These are phyloP conservation scores for Ogataea nitratoaversa DNA, from an alignment of 805 yeast genomes.

Conservation along the genomic window DNA sequence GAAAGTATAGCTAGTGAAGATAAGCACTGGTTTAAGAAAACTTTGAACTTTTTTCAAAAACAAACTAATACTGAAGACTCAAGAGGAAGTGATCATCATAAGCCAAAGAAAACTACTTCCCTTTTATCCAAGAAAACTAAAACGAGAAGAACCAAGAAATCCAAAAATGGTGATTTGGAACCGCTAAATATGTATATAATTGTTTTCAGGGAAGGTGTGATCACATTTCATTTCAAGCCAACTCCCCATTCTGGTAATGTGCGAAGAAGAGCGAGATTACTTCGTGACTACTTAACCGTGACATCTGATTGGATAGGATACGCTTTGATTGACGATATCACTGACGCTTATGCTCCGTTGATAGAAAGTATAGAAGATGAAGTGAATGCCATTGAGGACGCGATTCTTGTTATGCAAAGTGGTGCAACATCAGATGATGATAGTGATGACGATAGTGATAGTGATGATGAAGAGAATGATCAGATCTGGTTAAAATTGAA, in stretches of 20 bases:
- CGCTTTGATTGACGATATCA: constrained; percentile 93
- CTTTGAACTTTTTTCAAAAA: constrained; percentile 6
- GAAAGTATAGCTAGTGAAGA: constrained; percentile 15
- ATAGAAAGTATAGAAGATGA: constrained; percentile 92
- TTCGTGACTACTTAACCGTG: constrained; percentile 83
- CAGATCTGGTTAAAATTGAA: constrained; percentile 28
- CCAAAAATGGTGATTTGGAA: constrained; percentile 55
- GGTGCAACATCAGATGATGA: constrained; percentile 45
- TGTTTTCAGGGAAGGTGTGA: constrained; percentile 85
- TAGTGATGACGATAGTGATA: constrained; percentile 37
- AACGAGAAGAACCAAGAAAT: constrained; percentile 12
- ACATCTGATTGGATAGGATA: constrained; percentile 96
- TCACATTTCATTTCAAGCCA: constrained; percentile 91
- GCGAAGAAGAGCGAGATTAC: constrained; percentile 82
- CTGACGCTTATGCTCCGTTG: constrained; percentile 97
- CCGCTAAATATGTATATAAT: constrained; percentile 91
- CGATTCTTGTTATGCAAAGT: constrained; percentile 82
- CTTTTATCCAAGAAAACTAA: constrained; percentile 17
- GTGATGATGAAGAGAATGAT: constrained; percentile 37
- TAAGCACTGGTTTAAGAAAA: constrained; percentile 12
- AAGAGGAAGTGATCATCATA: background rate
- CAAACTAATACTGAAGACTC: background rate
- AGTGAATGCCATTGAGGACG: constrained; percentile 91
- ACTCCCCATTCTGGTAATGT: constrained; percentile 97
- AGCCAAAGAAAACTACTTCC: constrained; percentile 10